Evolutionary conservation across 139 green algal species (phyloP).

Genomic region (Micractinium sp.): DNA sequence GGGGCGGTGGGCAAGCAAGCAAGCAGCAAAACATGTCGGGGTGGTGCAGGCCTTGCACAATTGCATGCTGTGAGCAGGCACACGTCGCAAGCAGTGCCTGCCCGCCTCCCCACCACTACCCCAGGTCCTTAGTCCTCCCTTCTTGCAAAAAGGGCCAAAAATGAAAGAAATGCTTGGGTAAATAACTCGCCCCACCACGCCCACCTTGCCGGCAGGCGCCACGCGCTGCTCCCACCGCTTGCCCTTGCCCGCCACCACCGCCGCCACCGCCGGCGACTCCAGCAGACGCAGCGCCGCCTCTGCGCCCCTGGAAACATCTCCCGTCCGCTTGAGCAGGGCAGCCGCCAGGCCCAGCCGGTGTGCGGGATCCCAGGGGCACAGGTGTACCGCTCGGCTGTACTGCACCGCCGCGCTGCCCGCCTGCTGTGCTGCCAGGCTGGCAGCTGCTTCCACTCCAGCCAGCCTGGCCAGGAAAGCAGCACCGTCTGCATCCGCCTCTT

Average conservation of each 20-base stretch:
- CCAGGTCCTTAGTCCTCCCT: background rate
- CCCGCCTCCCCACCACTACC: no score
- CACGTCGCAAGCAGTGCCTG: no score
- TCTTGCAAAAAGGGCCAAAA: no score
- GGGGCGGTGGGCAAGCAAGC: background rate
- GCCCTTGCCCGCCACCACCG: background rate
- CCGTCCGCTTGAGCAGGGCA: background rate
- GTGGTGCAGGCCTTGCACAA: no score
- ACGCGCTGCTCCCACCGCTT: background rate
- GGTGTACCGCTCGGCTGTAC: slow-evolving; percentile 38
- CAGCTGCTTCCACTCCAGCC: slow-evolving; percentile 14
- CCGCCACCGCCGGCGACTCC: background rate
- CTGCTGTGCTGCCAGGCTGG: slow-evolving; percentile 22
- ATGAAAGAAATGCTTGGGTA: no score
- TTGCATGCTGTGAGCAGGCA: background rate
- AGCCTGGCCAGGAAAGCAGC: background rate
- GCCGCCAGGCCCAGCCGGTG: slow-evolving; percentile 19
- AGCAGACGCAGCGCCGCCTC: slow-evolving; percentile 18
- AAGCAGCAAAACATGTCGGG: no score
- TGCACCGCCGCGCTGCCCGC: background rate
- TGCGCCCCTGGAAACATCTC: background rate
- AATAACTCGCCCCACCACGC: background rate
- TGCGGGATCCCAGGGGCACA: slow-evolving; percentile 33
- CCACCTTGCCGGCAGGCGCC: slow-evolving; percentile 11
- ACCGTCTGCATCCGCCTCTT: slow-evolving; percentile 10